Conservation (phyloP, 2,329 filamentous ascomycete genomes). For the Aureobasidium leucospermi region DNA sequence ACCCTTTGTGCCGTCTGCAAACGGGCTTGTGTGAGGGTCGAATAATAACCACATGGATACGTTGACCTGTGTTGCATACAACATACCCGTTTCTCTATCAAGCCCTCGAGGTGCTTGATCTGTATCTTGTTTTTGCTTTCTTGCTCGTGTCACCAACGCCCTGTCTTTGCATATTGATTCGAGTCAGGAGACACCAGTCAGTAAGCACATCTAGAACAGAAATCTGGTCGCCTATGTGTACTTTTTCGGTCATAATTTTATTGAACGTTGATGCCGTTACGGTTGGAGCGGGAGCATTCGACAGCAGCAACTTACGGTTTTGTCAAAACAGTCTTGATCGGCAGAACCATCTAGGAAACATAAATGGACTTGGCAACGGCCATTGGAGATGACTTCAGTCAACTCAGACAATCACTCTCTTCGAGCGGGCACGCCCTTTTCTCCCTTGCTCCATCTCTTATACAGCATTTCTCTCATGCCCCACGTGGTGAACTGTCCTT, state of each 20-base stretch:
- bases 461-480: neutral
- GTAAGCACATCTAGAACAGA: neutral
- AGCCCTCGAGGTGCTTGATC: neutral
- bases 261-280: constrained; percentile 10
- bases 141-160: constrained; percentile 1
- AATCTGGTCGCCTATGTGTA: neutral
- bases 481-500: neutral
- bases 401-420: constrained; percentile 2
- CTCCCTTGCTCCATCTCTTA: neutral
- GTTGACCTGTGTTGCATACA: neutral
- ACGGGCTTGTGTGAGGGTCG: neutral
- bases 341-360: constrained; percentile 11
- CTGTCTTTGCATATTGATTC: neutral
- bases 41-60: neutral
- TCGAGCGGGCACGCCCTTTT: neutral
- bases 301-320: constrained; percentile 3
- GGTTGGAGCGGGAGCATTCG: neutral
- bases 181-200: neutral
- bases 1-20: constrained; percentile 2
- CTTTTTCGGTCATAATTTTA: constrained; percentile 5
- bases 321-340: constrained; percentile 10
- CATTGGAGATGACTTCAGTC: constrained; percentile 12
- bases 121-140: neutral
- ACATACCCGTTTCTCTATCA: neutral
- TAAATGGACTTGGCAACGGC: constrained; percentile 13